A percentile compares a stretch with the other conserved stretches of the same genome.
Evolutionary conservation across 2,329 filamentous ascomycete species (phyloP).

Genomic region (Colletotrichum musicola): DNA sequence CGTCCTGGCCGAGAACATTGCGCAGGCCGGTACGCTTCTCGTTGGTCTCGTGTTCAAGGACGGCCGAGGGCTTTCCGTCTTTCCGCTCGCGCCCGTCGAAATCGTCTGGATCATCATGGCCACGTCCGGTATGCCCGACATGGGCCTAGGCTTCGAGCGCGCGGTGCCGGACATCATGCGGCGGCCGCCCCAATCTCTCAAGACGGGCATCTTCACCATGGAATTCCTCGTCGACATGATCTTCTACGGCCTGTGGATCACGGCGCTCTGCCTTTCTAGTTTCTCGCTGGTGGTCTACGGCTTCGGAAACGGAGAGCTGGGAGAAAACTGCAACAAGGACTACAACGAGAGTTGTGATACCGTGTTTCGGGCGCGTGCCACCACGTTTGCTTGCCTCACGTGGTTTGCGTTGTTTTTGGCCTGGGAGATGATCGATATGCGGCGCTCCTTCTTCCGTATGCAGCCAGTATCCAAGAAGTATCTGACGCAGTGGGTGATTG

Average conservation of each 20-base stretch:
- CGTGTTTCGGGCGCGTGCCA: slow-evolving; percentile 74
- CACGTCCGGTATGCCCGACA: slow-evolving; percentile 74
- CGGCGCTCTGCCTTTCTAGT: slow-evolving; percentile 55
- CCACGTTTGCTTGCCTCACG: slow-evolving; percentile 74
- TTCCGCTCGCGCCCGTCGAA: slow-evolving; percentile 74
- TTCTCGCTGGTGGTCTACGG: slow-evolving; percentile 43
- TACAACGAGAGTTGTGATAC: slow-evolving; percentile 64
- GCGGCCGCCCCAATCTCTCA: slow-evolving; percentile 63
- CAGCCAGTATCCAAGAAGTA: slow-evolving; percentile 66
- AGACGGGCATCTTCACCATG: slow-evolving; percentile 66
- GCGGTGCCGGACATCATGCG: slow-evolving; percentile 73
- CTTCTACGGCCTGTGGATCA: slow-evolving; percentile 72
- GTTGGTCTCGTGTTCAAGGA: slow-evolving; percentile 77
- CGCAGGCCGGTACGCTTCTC: slow-evolving; percentile 72
- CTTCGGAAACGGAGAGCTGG: slow-evolving; percentile 62
- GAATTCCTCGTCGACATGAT: slow-evolving; percentile 72
- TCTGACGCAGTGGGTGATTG: slow-evolving; percentile 69
- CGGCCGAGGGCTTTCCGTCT: slow-evolving; percentile 68
- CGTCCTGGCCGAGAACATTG: slow-evolving; percentile 72
- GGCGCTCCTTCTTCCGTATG: slow-evolving; percentile 75
- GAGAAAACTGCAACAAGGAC: slow-evolving; percentile 64
- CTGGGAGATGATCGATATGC: slow-evolving; percentile 76
- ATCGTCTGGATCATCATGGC: slow-evolving; percentile 81
- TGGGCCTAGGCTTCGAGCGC: slow-evolving; percentile 75
- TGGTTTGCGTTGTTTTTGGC: slow-evolving; percentile 77